Evolutionary conservation across 345 rosid species (phyloP), one percentile per base, ranked within the genome.

Genomic region (Dimocarpus longan): DNA sequence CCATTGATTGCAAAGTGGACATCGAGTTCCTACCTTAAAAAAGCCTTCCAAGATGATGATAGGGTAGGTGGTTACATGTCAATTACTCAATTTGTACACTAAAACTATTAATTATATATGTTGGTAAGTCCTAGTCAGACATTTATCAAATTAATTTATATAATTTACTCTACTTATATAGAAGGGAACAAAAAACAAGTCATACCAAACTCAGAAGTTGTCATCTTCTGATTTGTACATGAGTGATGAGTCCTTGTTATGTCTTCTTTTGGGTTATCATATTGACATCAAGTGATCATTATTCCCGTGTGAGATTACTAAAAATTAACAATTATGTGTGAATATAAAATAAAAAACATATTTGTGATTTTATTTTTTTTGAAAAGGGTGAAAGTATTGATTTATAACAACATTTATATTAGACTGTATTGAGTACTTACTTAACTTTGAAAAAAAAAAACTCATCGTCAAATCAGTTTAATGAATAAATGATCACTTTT

Each of bases 61-160:
- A 16, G n/a, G 21, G 40, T 26, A 44, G 70, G 69, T 64, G 52
- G 70, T 64, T 64, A 15, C 24, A 59, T 60, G 56, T 62, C 69
- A 26, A 46, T 22, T 9, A 24, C 59, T 26, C 10, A 56, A 75
- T 48, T 75, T 75, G 44, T 44, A 50, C 12, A 50, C 43, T 6
- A 46, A 9, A 46, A 73, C 5, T 11, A n/a, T 32, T 32, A 19
- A 13, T 65, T 37, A 42, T 13, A 15, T 52, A 13, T 4, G 56
- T 39, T 12, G 21, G 21, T 74, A 10, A 24, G 44, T 7, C 62
- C 16, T 43, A 22, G 60, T 24, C 15, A 22, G 68, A 43, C n/a
- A 26, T 32, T 9, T 39, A 52, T 50, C 5, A 52, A 52, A 13
- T 50, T 50, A 50, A 50, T 32, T 50, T 12, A 50, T 50, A 15